phyloP scores from a whole-genome alignment of 2,329 filamentous ascomycete genomes.

The Nannizziopsis barbatae region DNA sequence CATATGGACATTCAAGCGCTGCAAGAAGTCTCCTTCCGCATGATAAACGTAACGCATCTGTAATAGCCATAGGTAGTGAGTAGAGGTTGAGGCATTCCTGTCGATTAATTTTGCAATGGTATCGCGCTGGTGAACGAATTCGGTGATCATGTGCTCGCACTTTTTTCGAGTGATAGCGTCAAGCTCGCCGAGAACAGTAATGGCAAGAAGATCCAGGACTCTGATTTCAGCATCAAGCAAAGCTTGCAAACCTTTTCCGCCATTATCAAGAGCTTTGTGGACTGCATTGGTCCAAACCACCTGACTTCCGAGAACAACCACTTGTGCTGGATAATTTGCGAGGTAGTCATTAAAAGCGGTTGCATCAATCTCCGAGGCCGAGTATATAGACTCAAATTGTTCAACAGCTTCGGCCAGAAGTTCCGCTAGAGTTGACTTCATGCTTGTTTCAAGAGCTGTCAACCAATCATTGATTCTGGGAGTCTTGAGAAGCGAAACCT shows the following conservation, averaged over 20 bases:
- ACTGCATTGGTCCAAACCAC: constrained; percentile 87
- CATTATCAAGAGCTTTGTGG: constrained; percentile 61
- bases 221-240: constrained; percentile 75
- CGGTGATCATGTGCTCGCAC: constrained; percentile 96
- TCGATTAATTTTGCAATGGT: constrained; percentile 76
- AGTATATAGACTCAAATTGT: constrained; percentile 69
- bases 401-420: constrained; percentile 76
- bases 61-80: constrained; percentile 83
- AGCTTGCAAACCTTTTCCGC: constrained; percentile 55
- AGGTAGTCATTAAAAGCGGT: constrained; percentile 69
- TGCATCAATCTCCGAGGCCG: constrained; percentile 57
- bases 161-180: constrained; percentile 83
- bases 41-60: constrained; percentile 95
- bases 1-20: constrained; percentile 85
- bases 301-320: constrained; percentile 89
- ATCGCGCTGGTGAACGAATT: constrained; percentile 96
- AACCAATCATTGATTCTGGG: constrained; percentile 99
- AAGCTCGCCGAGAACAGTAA: constrained; percentile 81
- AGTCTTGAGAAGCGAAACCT: constrained; percentile 84
- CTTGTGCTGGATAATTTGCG: constrained; percentile 74
- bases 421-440: constrained; percentile 90
- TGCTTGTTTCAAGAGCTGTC: constrained; percentile 78
- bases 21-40: constrained; percentile 65
- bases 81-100: constrained; percentile 59
- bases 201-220: constrained; percentile 72